These are phyloP conservation scores for Malassezia brasiliensis DNA, from an alignment of 1,284 basidiomycete genomes.

Conservation along the genomic window DNA sequence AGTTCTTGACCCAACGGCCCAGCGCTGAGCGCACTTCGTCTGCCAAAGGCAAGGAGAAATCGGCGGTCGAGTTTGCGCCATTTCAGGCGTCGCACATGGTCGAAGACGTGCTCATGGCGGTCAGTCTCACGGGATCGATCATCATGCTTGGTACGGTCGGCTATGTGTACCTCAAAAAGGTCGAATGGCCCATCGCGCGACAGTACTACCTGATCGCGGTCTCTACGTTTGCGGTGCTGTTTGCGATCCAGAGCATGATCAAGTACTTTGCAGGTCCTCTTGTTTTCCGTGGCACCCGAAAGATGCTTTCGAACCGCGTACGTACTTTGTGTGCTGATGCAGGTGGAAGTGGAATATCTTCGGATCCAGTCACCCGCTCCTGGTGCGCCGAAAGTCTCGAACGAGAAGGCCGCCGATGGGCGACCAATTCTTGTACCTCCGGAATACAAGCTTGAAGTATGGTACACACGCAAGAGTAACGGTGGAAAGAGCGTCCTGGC, in stretches of 20 bases:
- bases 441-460: constrained; percentile 28
- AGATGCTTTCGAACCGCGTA: constrained; percentile 14
- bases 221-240: constrained; percentile 24
- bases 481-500: constrained; percentile 23
- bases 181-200: constrained; percentile 27
- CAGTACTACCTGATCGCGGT: constrained; percentile 25
- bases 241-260: constrained; percentile 22
- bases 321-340: background rate
- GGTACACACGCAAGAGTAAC: constrained; percentile 26
- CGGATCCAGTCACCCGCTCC: constrained; percentile 26
- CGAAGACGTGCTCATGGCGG: constrained; percentile 29
- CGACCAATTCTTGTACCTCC: constrained; percentile 31
- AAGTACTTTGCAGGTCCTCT: constrained; percentile 29
- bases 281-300: constrained; percentile 38
- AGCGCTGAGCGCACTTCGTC: background rate
- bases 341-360: constrained; percentile 33
- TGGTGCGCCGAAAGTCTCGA: constrained; percentile 21
- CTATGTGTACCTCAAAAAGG: constrained; percentile 40
- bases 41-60: background rate
- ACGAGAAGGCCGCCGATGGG: constrained; percentile 17
- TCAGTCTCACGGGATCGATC: constrained; percentile 31
- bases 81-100: constrained; percentile 36
- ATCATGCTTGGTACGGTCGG: constrained; percentile 36
- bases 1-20: constrained; percentile 8
- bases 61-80: constrained; percentile 20